A percentile compares a stretch with the other conserved stretches of the same genome.
Evolutionary conservation across 108 stramenopile species (phyloP).

Genomic region (Pseudonitzschia pungens): DNA sequence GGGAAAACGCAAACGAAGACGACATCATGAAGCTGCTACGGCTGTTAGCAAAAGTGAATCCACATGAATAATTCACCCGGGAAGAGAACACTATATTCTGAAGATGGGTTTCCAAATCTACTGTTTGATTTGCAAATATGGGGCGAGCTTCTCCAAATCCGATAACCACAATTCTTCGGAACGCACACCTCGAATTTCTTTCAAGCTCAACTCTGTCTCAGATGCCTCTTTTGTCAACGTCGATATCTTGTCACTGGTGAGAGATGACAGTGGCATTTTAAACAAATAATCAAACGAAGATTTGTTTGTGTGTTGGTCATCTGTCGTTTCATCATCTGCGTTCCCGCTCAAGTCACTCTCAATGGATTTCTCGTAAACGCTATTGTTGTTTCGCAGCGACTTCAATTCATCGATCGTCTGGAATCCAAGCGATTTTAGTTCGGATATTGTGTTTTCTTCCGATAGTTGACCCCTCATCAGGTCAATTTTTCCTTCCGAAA

Average conservation of each 20-base stretch:
- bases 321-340: slow-evolving; percentile 4
- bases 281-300: slow-evolving; percentile 78
- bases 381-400: slow-evolving; percentile 52
- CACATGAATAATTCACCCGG: neutral
- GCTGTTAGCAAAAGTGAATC: slow-evolving; percentile 12
- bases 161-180: slow-evolving; percentile 79
- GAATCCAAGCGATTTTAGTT: slow-evolving; percentile 67
- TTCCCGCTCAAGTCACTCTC: neutral
- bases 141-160: slow-evolving; percentile 81
- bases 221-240: slow-evolving; percentile 61
- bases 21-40: slow-evolving; percentile 35
- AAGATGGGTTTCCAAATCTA: neutral
- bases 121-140: slow-evolving; percentile 25
- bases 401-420: slow-evolving; percentile 52
- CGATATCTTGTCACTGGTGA: slow-evolving; percentile 76
- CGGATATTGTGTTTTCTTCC: slow-evolving; percentile 65
- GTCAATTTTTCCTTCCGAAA: slow-evolving; percentile 64
- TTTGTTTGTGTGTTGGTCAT: slow-evolving; percentile 19
- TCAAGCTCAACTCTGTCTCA: slow-evolving; percentile 56
- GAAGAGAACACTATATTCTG: neutral
- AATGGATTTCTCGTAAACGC: slow-evolving; percentile 13
- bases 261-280: slow-evolving; percentile 77
- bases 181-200: slow-evolving; percentile 40
- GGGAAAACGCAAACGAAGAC: slow-evolving; percentile 53
- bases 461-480: slow-evolving; percentile 60